phyloP scores from a whole-genome alignment of 140 eudicot genomes.

The Cichorium intybus region DNA sequence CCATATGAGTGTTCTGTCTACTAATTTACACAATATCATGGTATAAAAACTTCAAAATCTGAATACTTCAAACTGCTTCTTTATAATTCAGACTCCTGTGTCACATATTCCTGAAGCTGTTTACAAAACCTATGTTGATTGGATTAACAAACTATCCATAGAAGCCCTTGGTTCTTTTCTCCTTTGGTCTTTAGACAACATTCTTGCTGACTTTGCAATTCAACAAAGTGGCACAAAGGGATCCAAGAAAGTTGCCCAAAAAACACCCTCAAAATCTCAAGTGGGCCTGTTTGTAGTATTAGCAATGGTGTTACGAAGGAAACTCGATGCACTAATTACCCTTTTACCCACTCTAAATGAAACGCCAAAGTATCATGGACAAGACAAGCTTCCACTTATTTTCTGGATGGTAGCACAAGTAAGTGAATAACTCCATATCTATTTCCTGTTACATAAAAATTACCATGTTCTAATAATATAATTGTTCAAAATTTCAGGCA shows the following conservation, averaged over 20 bases:
- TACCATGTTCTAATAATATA: slow-evolving; percentile 8
- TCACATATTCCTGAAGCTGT: too few species aligned
- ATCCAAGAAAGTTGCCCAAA: too few species aligned
- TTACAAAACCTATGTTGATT: too few species aligned
- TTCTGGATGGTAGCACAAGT: too few species aligned
- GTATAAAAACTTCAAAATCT: too few species aligned
- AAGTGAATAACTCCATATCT: too few species aligned
- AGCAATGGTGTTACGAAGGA: slow-evolving; percentile 67
- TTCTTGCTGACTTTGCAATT: slow-evolving; percentile 58
- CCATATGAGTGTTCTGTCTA: not conserved
- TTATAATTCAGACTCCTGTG: too few species aligned
- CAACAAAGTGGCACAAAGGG: slow-evolving; percentile 58
- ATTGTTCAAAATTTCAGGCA: slow-evolving; percentile 36
- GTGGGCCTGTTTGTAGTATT: slow-evolving; percentile 54
- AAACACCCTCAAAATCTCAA: too few species aligned
- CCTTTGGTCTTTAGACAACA: slow-evolving; percentile 67
- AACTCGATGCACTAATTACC: slow-evolving; percentile 58
- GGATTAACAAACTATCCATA: too few species aligned
- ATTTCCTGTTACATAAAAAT: not conserved
- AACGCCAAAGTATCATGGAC: too few species aligned
- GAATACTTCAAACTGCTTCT: too few species aligned
- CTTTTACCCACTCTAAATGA: slow-evolving; percentile 48
- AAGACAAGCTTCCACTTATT: too few species aligned
- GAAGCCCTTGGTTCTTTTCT: slow-evolving; percentile 74
- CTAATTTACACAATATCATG: not conserved